Conservation (phyloP, 2,329 filamentous ascomycete genomes). For the Curvularia verruculosa region DNA sequence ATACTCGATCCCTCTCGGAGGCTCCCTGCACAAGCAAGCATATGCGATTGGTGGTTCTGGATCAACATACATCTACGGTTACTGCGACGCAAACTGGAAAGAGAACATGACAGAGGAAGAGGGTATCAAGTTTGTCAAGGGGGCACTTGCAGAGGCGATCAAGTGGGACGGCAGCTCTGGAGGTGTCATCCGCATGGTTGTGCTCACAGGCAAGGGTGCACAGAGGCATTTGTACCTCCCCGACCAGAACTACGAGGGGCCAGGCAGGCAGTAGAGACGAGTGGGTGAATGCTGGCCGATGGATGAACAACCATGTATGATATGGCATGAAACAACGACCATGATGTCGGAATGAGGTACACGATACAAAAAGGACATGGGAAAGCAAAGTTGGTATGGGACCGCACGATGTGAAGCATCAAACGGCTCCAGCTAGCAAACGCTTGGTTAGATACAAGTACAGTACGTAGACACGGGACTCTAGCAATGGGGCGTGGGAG, state of each 20-base stretch:
- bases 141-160: constrained; percentile 88
- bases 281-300: constrained; percentile 5
- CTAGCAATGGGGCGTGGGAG: constrained; percentile 16
- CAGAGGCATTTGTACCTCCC: constrained; percentile 95
- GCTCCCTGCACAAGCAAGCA: constrained; percentile 94
- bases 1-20: constrained; percentile 94
- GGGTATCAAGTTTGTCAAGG: constrained; percentile 91
- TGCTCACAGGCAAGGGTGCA: constrained; percentile 86
- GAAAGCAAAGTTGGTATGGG: neutral
- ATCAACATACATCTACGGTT: constrained; percentile 99
- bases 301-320: constrained; percentile 12
- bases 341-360: constrained; percentile 14
- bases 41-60: constrained; percentile 96
- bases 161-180: constrained; percentile 99
- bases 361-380: constrained; percentile 5
- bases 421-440: constrained; percentile 11
- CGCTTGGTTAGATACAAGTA: constrained; percentile 6
- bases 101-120: constrained; percentile 93
- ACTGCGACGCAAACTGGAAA: constrained; percentile 95
- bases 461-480: constrained; percentile 10
- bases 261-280: constrained; percentile 58
- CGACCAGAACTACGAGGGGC: constrained; percentile 81
- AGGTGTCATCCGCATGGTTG: constrained; percentile 97
- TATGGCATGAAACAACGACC: constrained; percentile 20
- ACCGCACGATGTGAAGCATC: neutral